phyloP scores from a whole-genome alignment of 306 rosid species.

The Arachis hypogaea region DNA sequence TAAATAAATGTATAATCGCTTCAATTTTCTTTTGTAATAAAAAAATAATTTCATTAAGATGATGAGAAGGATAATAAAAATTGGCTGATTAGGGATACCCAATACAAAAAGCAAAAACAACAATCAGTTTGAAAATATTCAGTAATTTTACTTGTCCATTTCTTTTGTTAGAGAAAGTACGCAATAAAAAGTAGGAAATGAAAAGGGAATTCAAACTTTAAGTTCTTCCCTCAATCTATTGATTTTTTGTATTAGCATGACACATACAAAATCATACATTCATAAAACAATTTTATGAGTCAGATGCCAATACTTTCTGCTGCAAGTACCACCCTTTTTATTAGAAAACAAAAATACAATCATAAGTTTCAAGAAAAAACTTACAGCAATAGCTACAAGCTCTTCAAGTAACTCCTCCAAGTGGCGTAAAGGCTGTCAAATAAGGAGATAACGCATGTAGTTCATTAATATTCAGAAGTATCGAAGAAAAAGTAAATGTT shows the following conservation, averaged over 20 bases:
- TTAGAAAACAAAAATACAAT: not conserved
- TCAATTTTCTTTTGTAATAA: too few species aligned
- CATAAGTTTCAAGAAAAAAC: conserved; percentile 39
- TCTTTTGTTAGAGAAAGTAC: not conserved
- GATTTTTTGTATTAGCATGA: not conserved
- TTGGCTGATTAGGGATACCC: too few species aligned
- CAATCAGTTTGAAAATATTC: too few species aligned
- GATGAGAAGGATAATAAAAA: too few species aligned
- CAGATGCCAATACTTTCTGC: not conserved
- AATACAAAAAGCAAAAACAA: too few species aligned
- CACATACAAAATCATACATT: not conserved
- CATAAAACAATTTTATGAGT: not conserved
- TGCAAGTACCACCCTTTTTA: not conserved
- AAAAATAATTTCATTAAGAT: too few species aligned
- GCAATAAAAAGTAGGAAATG: not conserved
- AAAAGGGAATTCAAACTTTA: not conserved
- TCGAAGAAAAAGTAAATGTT: conserved; percentile 15
- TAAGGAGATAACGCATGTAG: conserved; percentile 23
- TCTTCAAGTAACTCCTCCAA: conserved; percentile 90
- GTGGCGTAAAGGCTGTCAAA: conserved; percentile 82
- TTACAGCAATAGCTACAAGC: conserved; percentile 96
- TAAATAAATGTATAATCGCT: too few species aligned
- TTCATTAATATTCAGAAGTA: conserved; percentile 18
- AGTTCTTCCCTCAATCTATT: not conserved
- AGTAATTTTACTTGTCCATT: not conserved